These are phyloP conservation scores for Artemisia argyi DNA, from an alignment of 129 eudicot genomes.

Conservation along the genomic window DNA sequence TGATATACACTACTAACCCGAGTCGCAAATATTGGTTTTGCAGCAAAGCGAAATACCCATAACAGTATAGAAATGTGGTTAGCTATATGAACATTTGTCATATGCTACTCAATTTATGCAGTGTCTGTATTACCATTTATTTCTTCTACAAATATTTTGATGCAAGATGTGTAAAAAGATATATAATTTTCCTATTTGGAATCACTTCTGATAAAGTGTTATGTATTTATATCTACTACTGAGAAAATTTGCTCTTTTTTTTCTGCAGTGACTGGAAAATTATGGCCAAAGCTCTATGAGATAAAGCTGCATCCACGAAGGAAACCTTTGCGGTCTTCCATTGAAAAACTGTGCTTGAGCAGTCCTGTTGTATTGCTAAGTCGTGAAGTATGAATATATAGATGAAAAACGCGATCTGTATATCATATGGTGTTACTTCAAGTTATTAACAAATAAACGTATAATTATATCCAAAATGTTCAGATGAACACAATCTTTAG, in stretches of 20 bases:
- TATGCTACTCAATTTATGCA: not conserved
- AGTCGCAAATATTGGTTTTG: not conserved
- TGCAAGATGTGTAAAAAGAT: not conserved
- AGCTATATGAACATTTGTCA: not conserved
- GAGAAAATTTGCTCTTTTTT: not conserved
- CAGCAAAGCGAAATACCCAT: not conserved
- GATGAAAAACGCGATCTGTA: not conserved
- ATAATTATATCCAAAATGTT: not conserved
- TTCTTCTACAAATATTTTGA: not conserved
- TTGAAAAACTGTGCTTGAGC: not conserved
- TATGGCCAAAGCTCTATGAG: not conserved
- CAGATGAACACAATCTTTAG: not conserved
- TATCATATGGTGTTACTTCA: not conserved
- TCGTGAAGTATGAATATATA: not conserved
- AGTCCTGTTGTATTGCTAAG: not conserved
- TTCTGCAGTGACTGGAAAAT: not conserved
- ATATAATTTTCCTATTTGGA: not conserved
- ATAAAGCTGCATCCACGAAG: not conserved
- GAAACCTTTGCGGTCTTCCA: not conserved
- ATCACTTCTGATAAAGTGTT: too few relatives aligned
- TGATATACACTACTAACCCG: not conserved
- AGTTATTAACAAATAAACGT: not conserved
- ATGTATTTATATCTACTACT: too few relatives aligned
- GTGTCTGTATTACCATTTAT: not conserved
- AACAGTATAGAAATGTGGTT: not conserved